These are phyloP conservation scores for Aaosphaeria arxii DNA, from an alignment of 2,329 filamentous ascomycete genomes.

Conservation along the genomic window DNA sequence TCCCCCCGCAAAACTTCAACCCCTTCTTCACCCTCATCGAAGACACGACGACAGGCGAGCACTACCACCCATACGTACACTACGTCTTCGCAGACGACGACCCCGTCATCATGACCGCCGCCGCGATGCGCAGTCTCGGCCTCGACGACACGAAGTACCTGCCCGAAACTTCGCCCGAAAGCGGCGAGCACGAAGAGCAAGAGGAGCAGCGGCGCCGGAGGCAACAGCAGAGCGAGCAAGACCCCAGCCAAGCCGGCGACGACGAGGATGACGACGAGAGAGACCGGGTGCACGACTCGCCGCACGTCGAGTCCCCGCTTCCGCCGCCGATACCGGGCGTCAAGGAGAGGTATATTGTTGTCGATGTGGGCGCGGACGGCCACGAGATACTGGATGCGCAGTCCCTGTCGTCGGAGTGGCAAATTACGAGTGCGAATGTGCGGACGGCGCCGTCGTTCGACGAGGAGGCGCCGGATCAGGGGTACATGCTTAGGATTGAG, in stretches of 20 bases:
- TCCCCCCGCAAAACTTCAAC: conserved; percentile 57
- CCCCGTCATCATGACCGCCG: conserved; percentile 68
- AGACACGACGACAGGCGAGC: conserved; percentile 68
- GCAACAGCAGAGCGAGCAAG: conserved; percentile 2
- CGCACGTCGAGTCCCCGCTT: conserved; percentile 38
- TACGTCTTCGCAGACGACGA: conserved; percentile 96
- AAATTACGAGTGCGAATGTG: conserved; percentile 55
- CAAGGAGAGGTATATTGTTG: conserved; percentile 55
- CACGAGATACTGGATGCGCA: conserved; percentile 63
- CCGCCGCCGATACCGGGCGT: conserved; percentile 47
- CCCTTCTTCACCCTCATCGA: conserved; percentile 85
- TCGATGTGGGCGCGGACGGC: conserved; percentile 50
- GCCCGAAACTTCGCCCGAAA: conserved; percentile 21
- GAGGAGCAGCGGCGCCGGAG: neutral
- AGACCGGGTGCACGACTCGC: conserved; percentile 14
- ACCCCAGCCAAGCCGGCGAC: neutral
- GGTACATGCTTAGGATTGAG: conserved; percentile 62
- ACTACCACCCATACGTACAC: conserved; percentile 81
- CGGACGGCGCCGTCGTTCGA: conserved; percentile 63
- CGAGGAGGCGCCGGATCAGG: conserved; percentile 40
- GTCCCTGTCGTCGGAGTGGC: conserved; percentile 73
- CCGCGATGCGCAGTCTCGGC: conserved; percentile 56
- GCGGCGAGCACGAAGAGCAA: conserved; percentile 5
- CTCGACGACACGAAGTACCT: conserved; percentile 40
- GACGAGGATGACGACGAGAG: conserved; percentile 19